Evolutionary conservation across 352 stramenopile species (phyloP).

Genomic region (Paralagenidium karlingii): DNA sequence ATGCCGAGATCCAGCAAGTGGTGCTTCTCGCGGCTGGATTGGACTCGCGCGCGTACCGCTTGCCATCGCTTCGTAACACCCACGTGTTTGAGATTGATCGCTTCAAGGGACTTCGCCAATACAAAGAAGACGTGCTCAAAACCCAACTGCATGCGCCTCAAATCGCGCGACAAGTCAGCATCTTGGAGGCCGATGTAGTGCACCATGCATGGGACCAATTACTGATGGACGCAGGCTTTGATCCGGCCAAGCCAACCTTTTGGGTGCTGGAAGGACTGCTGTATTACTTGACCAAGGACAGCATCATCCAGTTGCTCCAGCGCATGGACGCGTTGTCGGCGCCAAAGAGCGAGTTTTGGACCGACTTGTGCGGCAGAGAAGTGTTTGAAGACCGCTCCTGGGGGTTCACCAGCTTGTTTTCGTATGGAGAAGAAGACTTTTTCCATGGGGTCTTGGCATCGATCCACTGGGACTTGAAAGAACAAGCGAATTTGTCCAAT

Average conservation of each 20-base stretch:
- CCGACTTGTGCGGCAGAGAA: conserved; percentile 18
- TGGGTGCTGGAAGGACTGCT: conserved; percentile 40
- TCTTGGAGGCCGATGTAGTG: conserved; percentile 32
- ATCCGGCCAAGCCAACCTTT: conserved; percentile 30
- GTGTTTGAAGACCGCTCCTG: no score
- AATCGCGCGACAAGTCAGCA: conserved; percentile 19
- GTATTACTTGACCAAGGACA: conserved; percentile 23
- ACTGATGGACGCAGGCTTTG: conserved; percentile 20
- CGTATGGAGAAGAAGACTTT: conserved; percentile 32
- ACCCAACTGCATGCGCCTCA: conserved; percentile 13
- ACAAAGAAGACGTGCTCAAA: conserved; percentile 25
- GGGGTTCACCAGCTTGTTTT: not conserved
- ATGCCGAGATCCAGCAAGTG: conserved; percentile 27
- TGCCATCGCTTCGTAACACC: conserved; percentile 19
- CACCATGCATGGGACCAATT: conserved; percentile 27
- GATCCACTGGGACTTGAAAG: conserved; percentile 26
- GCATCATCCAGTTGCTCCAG: conserved; percentile 31
- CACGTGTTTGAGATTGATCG: conserved; percentile 38
- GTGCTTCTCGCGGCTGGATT: conserved; percentile 35
- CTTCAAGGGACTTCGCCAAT: conserved; percentile 22
- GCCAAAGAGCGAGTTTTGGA: conserved; percentile 28
- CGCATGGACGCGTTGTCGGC: conserved; percentile 35
- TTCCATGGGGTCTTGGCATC: conserved; percentile 23
- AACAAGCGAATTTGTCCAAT: conserved; percentile 13
- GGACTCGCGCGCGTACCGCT: conserved; percentile 31